Conservation (phyloP, 164 flowering plant species). For the Vitis rupestris region DNA sequence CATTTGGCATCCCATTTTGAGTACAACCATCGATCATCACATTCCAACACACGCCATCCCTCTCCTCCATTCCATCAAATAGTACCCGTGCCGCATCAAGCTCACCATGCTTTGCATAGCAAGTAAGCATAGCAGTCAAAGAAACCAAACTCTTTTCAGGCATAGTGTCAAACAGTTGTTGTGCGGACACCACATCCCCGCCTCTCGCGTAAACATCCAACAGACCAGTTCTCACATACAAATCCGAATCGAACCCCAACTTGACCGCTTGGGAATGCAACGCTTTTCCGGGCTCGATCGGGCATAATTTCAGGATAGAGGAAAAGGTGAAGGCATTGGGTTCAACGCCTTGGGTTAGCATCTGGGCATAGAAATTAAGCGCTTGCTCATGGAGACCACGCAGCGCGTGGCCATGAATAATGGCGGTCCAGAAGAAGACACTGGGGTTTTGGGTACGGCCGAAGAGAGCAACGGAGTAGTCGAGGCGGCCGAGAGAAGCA, state of each 20-base stretch:
- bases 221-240: constrained; percentile 63
- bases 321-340: constrained; percentile 81
- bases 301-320: constrained; percentile 50
- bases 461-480: constrained; percentile 48
- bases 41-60: constrained; percentile 80
- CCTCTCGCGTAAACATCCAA: constrained; percentile 65
- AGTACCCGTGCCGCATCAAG: constrained; percentile 46
- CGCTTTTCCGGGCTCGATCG: constrained; percentile 31
- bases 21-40: constrained; percentile 78
- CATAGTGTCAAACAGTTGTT: constrained; percentile 61
- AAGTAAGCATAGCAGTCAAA: constrained; percentile 67
- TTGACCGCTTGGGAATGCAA: constrained; percentile 59
- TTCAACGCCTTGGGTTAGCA: constrained; percentile 43
- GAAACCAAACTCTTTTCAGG: constrained; percentile 58
- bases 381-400: constrained; percentile 38
- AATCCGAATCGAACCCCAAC: constrained; percentile 40
- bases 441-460: constrained; percentile 34
- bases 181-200: constrained; percentile 56
- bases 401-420: constrained; percentile 43
- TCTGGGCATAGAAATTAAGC: constrained; percentile 41
- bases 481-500: constrained; percentile 49
- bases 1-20: constrained; percentile 55
- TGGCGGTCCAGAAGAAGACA: constrained; percentile 57
- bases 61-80: constrained; percentile 60
- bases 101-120: constrained; percentile 60